Evolutionary conservation across 2,329 filamentous ascomycete genomes (phyloP).

Genomic region (Trichoderma asperellum): DNA sequence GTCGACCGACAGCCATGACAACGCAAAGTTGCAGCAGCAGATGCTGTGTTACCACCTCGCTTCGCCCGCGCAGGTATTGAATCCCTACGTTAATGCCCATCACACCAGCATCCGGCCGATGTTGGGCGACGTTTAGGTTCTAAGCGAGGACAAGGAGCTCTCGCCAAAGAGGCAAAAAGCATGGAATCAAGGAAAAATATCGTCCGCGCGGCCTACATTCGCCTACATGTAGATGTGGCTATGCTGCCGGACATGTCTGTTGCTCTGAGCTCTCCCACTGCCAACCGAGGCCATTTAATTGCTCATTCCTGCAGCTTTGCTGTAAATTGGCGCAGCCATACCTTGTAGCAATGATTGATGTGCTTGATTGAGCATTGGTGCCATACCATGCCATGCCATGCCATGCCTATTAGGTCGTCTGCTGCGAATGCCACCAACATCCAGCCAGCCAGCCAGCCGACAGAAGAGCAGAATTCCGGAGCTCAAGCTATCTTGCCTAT

Average conservation of each 20-base stretch:
- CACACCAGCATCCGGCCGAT: not conserved
- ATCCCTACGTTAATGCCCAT: not conserved
- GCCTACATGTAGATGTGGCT: not conserved
- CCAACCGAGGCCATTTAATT: conserved; percentile 19
- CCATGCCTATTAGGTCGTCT: not conserved
- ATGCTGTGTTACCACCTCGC: conserved; percentile 19
- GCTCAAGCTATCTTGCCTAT: not conserved
- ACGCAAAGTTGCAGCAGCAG: conserved; percentile 23
- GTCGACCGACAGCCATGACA: not conserved
- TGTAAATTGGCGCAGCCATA: not conserved
- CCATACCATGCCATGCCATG: not conserved
- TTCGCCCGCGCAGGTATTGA: not conserved
- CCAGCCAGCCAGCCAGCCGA: not conserved
- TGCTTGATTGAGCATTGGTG: not conserved
- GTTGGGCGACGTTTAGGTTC: conserved; percentile 22
- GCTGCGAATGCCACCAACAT: not conserved
- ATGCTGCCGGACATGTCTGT: not conserved
- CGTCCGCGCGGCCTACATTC: not conserved
- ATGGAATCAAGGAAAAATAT: not conserved
- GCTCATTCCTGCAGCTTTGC: conserved; percentile 18
- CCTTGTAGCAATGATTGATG: not conserved
- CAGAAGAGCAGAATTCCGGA: not conserved
- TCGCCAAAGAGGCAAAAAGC: not conserved
- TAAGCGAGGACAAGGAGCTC: conserved; percentile 14
- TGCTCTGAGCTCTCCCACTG: conserved; percentile 13